Conservation (phyloP, 2,329 filamentous ascomycete genomes). For the Calonectria multiphialidica region DNA sequence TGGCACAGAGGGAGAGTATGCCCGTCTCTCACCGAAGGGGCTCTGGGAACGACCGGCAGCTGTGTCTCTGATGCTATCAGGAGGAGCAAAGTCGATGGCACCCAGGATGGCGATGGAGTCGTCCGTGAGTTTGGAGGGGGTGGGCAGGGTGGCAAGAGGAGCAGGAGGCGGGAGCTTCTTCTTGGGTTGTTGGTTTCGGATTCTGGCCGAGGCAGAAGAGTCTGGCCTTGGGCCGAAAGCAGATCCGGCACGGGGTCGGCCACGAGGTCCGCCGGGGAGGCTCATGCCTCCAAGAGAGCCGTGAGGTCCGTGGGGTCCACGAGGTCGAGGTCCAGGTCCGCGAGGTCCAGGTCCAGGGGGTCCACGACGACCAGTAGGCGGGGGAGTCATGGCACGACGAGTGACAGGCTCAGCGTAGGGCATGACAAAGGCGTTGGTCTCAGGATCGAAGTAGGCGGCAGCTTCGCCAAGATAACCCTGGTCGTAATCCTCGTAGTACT, state of each 20-base stretch:
- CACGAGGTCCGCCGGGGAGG: constrained; percentile 60
- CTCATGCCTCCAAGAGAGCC: constrained; percentile 65
- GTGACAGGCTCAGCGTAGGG: constrained; percentile 87
- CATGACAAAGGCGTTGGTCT: constrained; percentile 79
- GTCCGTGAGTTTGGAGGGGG: constrained; percentile 85
- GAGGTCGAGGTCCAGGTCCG: constrained; percentile 38
- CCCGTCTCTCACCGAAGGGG: constrained; percentile 72
- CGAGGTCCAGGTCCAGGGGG: constrained; percentile 44
- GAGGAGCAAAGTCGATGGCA: constrained; percentile 89
- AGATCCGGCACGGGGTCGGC: constrained; percentile 67
- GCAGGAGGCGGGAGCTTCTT: constrained; percentile 76
- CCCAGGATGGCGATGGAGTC: constrained; percentile 78
- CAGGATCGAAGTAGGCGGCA: constrained; percentile 73
- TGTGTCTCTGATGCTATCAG: constrained; percentile 73
- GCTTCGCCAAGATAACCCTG: constrained; percentile 77
- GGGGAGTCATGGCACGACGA: constrained; percentile 95
- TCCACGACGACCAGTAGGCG: constrained; percentile 69
- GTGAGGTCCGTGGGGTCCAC: constrained; percentile 53
- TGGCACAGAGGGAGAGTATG: constrained; percentile 81
- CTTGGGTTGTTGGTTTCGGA: constrained; percentile 54
- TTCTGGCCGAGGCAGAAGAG: constrained; percentile 70
- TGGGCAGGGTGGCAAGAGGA: constrained; percentile 82
- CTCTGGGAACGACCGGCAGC: constrained; percentile 77
- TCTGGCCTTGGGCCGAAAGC: constrained; percentile 68
- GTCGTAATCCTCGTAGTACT: constrained; percentile 83